Evolutionary conservation across 2,329 filamentous ascomycete species (phyloP).

Genomic region (Dothistroma septosporum): DNA sequence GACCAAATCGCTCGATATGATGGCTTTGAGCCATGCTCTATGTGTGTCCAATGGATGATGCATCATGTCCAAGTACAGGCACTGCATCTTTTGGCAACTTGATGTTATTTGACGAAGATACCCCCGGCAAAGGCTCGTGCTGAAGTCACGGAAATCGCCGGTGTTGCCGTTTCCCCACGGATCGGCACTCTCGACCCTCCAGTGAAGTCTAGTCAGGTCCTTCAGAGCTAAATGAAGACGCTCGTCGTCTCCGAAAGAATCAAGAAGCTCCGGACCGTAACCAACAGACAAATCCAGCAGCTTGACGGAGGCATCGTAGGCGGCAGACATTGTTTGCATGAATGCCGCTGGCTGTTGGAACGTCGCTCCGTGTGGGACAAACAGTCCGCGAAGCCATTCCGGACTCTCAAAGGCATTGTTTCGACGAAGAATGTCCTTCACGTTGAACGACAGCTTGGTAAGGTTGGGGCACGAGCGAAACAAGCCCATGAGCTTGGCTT

Average conservation of each 20-base stretch:
- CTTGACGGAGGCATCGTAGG: neutral
- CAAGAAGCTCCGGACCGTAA: neutral
- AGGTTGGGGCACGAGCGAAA: neutral
- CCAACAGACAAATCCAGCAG: neutral
- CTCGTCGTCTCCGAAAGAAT: neutral
- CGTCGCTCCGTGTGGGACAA: neutral
- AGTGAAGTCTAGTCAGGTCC: neutral
- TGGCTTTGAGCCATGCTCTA: neutral
- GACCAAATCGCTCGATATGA: neutral
- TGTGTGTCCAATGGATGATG: neutral
- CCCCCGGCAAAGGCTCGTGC: neutral
- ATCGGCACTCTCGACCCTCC: neutral
- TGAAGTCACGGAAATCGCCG: neutral
- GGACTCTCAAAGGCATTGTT: neutral
- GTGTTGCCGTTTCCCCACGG: neutral
- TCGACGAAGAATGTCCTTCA: neutral
- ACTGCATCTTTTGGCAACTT: too few species aligned
- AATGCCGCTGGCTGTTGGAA: neutral
- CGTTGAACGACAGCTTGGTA: neutral
- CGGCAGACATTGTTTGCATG: neutral
- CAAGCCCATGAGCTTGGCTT: neutral
- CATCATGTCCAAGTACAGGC: neutral
- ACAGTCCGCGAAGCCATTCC: neutral
- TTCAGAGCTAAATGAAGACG: neutral
- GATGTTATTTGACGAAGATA: too few species aligned